Base-by-base conservation (phyloP, 2,329 filamentous ascomycete genomes). In the Colletotrichum spinosum region DNA sequence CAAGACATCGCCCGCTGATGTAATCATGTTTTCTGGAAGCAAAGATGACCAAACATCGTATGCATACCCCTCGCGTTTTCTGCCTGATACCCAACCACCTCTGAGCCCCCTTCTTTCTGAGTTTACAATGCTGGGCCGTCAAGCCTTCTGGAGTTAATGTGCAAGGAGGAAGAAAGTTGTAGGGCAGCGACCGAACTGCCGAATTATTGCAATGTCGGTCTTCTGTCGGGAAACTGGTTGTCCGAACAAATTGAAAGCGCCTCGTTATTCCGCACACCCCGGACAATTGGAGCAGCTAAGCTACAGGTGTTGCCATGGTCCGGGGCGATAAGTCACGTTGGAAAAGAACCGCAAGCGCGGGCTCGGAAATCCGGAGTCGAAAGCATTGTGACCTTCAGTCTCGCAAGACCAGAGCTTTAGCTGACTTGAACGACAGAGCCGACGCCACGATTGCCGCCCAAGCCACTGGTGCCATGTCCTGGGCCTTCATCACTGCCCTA, bases 381-480 rank as follows among this genome's bases (percentile, higher is more conserved):
- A 70, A 73, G 67, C 72, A 68, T 48, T 48, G n/a, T 25, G 25
- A 25, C 25, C 42, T 13, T 15, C 42, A 44, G 13, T 44, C 13
- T 13, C 13, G 38, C 38, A n/a, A 34, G 11, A 37, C 38, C 35
- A 38, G 25, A 44, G 38, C 2, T 25, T 25, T 25, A 33, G n/a
- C 61, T 64, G 35, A 66, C 17, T 10, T 34, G 37, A 17, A 52
- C 35, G 42, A n/a, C 63, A 97, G 94, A 69, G 92, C 93, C 78
- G 96, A 99, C 77, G 94, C 95, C n/a, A 92, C 89, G 17, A 97
- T 98, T 72, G 89, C 86, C 41, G 91, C 94, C 55, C 88, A 97
- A 79, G 95, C 96, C 35, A 98, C 96, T 0, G 96, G 96, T 56
- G 96, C 96, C 75, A 98, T 99, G 96, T 97, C 94, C 2, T 98